phyloP scores from a whole-genome alignment of 768 basidiomycete genomes.

The Lactifluus subvellereus region DNA sequence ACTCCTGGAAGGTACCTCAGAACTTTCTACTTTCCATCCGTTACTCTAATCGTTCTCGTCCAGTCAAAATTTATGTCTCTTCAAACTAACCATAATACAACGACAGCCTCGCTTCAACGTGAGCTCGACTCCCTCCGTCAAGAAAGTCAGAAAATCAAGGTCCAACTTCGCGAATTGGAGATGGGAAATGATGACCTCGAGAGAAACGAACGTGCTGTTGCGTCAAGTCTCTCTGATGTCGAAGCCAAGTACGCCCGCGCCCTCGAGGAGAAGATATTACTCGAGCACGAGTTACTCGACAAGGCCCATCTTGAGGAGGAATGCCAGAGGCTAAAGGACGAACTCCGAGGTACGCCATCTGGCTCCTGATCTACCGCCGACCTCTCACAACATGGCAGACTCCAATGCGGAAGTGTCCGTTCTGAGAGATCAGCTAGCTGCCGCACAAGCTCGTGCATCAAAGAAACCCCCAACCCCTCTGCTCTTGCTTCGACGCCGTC shows the following conservation, averaged over 20 bases:
- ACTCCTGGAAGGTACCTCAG: slow-evolving; percentile 84
- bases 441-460: slow-evolving; percentile 34
- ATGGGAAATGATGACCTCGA: slow-evolving; percentile 99
- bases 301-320: slow-evolving; percentile 90
- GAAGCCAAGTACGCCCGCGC: slow-evolving; percentile 86
- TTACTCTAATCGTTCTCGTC: slow-evolving; percentile 19
- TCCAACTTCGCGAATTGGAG: slow-evolving; percentile 82
- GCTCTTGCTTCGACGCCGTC: slow-evolving; percentile 27
- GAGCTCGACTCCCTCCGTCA: slow-evolving; percentile 81
- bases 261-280: slow-evolving; percentile 92
- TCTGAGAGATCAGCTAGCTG: slow-evolving; percentile 65
- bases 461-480: slow-evolving; percentile 21
- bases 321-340: slow-evolving; percentile 85
- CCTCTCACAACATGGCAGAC: slow-evolving; percentile 44
- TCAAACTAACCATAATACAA: slow-evolving; percentile 87
- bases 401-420: slow-evolving; percentile 80
- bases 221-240: slow-evolving; percentile 75
- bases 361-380: slow-evolving; percentile 2
- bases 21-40: neutral
- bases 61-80: slow-evolving; percentile 82
- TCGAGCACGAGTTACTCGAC: slow-evolving; percentile 91
- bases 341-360: slow-evolving; percentile 68
- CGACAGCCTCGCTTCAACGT: slow-evolving; percentile 84
- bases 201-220: slow-evolving; percentile 84
- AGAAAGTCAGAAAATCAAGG: slow-evolving; percentile 62